Evolutionary conservation across 805 yeast species (phyloP), one percentile per base, ranked within the genome.

Genomic region (Spathaspora sp.): DNA sequence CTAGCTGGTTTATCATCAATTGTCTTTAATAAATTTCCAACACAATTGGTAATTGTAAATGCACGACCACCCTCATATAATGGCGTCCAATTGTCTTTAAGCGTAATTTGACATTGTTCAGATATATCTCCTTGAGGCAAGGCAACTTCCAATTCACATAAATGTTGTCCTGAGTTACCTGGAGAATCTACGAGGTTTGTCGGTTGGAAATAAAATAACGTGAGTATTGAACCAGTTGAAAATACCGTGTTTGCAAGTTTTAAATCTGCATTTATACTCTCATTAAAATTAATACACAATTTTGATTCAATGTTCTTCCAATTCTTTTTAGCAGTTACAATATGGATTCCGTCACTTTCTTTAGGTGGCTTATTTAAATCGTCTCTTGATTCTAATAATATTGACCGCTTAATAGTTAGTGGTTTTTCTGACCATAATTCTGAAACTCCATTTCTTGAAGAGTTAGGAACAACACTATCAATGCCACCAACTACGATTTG

Each of bases 1-100:
- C 90, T 78, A 0, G 91, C 89, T 0, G 89, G 76, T 49, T 66
- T 59, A 23, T 68, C 66, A 59, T 86, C 78, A 53, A 86, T 76
- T 6, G 74, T 58, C 62, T 84, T 83, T 55, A 86, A 69, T 63
- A 86, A 71, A 61, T 86, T 86, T 9, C 84, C 86, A 5, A 75
- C 72, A 51, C 73, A 72, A 2, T 70, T 63, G 0, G 89, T 81
- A 49, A 86, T 70, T 5, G 58, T 52, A 48, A 81, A 68, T 29
- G 62, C 62, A 10, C 57, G 61, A 6, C 54, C 57, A 6, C 54
- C 57, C 6, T 57, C 59, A 46, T 63, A 59, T 39, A 75, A 60
- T 6, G 69, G 62, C 0, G 70, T 67, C 75, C 76, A 72, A 35
- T 63, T 60, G 49, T 73, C 77, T 40, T 48, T 35, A 38, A 57